These are phyloP conservation scores for Fusarium newnesense DNA, from an alignment of 2,329 filamentous ascomycete species.

Conservation along the genomic window DNA sequence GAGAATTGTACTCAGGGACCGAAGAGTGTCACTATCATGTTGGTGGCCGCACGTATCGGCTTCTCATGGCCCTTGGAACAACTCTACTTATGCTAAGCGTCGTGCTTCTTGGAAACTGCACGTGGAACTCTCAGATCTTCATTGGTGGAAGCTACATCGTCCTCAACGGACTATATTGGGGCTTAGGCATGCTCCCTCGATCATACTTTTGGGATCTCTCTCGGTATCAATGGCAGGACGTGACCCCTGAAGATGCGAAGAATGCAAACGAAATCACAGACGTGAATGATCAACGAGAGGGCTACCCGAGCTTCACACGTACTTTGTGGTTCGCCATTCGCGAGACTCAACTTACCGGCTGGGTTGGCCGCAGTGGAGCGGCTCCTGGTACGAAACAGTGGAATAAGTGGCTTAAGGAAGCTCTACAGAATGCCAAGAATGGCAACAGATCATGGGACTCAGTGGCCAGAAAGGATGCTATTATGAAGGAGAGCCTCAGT, in stretches of 20 bases:
- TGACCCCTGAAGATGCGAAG: constrained; percentile 53
- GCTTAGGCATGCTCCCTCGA: constrained; percentile 60
- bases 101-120: constrained; percentile 70
- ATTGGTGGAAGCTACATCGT: constrained; percentile 67
- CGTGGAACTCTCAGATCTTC: constrained; percentile 68
- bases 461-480: constrained; percentile 60
- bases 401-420: constrained; percentile 64
- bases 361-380: constrained; percentile 62
- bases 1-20: constrained; percentile 71
- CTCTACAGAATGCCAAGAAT: constrained; percentile 51
- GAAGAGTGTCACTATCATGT: constrained; percentile 69
- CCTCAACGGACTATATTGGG: constrained; percentile 70
- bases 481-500: constrained; percentile 52
- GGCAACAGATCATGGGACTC: constrained; percentile 55
- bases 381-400: constrained; percentile 64
- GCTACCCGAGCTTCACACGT: constrained; percentile 61
- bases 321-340: constrained; percentile 69
- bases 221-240: constrained; percentile 57
- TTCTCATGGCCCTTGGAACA: constrained; percentile 67
- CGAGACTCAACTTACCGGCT: constrained; percentile 62
- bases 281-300: constrained; percentile 50
- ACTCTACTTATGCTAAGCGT: constrained; percentile 70
- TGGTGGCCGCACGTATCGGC: constrained; percentile 56
- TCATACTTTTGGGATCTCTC: constrained; percentile 67
- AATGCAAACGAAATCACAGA: constrained; percentile 49